A percentile compares a stretch with the other conserved stretches of the same genome.
Conservation (phyloP, 2,329 filamentous ascomycete genomes). For the Penicillium sp. region DNA sequence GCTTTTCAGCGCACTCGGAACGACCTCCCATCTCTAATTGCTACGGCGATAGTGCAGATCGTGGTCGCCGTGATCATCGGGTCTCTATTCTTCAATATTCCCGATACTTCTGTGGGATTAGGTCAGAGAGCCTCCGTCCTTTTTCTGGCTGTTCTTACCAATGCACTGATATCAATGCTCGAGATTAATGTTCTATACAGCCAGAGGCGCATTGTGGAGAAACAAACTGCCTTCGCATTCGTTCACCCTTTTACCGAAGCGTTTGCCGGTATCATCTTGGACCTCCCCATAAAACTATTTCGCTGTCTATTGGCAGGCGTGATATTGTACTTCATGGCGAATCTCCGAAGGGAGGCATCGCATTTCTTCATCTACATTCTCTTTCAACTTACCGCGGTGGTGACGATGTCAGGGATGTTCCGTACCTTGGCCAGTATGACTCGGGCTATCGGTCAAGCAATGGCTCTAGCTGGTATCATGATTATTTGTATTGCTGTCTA, state of each 20-base stretch:
- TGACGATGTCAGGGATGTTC: constrained; percentile 57
- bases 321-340: constrained; percentile 79
- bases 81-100: no score
- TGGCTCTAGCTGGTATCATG: constrained; percentile 52
- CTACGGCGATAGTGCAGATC: no score
- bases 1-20: no score
- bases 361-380: constrained; percentile 61
- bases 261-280: constrained; percentile 75
- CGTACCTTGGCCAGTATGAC: constrained; percentile 56
- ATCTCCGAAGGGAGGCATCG: constrained; percentile 36
- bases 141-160: constrained; percentile 29
- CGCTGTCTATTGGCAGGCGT: constrained; percentile 53
- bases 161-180: constrained; percentile 59
- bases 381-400: constrained; percentile 52
- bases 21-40: no score
- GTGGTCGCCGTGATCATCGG: no score
- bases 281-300: constrained; percentile 75
- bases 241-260: constrained; percentile 89
- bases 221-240: constrained; percentile 79
- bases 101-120: no score
- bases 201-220: constrained; percentile 88
- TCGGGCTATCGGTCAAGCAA: constrained; percentile 58
- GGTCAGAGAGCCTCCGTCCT: no score
- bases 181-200: constrained; percentile 82
- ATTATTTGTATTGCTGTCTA: constrained; percentile 59